phyloP scores from a whole-genome alignment of 2,329 filamentous ascomycete species.

The Alternaria sp. region DNA sequence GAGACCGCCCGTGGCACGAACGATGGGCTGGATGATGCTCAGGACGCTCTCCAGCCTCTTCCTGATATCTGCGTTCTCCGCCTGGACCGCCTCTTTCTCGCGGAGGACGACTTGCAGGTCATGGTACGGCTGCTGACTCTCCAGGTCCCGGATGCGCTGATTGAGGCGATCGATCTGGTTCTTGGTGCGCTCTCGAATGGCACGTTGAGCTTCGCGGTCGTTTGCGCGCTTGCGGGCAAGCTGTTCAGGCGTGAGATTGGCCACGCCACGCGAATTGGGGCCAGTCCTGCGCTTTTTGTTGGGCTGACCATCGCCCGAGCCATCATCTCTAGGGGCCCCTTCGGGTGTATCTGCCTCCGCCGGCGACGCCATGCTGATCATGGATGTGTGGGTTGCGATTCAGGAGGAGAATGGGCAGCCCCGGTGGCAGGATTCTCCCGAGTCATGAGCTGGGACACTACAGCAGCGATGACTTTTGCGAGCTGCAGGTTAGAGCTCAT shows the following conservation, averaged over 20 bases:
- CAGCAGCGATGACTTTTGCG: background rate
- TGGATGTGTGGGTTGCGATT: slow-evolving; percentile 23
- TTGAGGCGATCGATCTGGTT: slow-evolving; percentile 80
- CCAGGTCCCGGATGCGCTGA: slow-evolving; percentile 76
- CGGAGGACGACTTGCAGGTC: slow-evolving; percentile 80
- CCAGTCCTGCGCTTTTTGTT: slow-evolving; percentile 50
- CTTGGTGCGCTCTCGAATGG: slow-evolving; percentile 83
- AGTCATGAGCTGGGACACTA: slow-evolving; percentile 21
- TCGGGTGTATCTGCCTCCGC: slow-evolving; percentile 32
- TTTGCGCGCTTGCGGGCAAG: slow-evolving; percentile 90
- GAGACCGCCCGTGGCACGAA: slow-evolving; percentile 55
- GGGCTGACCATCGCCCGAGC: slow-evolving; percentile 26
- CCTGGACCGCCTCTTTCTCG: slow-evolving; percentile 79
- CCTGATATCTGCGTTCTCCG: slow-evolving; percentile 82
- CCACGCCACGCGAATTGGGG: slow-evolving; percentile 74
- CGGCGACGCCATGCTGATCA: slow-evolving; percentile 33
- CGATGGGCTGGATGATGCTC: slow-evolving; percentile 68
- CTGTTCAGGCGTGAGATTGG: slow-evolving; percentile 87
- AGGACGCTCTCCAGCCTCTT: slow-evolving; percentile 72
- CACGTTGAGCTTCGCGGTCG: slow-evolving; percentile 86
- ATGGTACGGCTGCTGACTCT: slow-evolving; percentile 81
- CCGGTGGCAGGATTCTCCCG: slow-evolving; percentile 1
- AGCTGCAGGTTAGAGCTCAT: background rate
- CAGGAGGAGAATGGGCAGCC: slow-evolving; percentile 3
- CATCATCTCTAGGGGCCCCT: slow-evolving; percentile 27